These are phyloP conservation scores for Boletus patriciae DNA, from an alignment of 768 basidiomycete species.

Conservation along the genomic window DNA sequence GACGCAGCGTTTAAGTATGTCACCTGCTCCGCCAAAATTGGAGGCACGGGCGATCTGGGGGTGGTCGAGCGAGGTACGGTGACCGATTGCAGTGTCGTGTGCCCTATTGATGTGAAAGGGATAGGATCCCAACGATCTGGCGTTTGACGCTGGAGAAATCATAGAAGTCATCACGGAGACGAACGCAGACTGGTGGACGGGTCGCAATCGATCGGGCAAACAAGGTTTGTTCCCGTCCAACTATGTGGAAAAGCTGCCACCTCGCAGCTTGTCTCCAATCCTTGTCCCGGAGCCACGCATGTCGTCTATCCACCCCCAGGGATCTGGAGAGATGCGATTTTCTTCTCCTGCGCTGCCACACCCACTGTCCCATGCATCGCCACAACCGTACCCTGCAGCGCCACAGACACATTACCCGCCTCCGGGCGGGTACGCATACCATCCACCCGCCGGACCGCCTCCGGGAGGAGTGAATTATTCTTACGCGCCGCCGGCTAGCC, in stretches of 20 bases:
- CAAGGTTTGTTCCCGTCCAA: slow-evolving; percentile 78
- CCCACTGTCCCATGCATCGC: slow-evolving; percentile 12
- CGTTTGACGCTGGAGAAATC: slow-evolving; percentile 71
- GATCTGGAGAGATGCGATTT: slow-evolving; percentile 13
- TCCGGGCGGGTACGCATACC: slow-evolving; percentile 13
- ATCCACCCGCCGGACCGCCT: slow-evolving; percentile 15
- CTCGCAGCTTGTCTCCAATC: slow-evolving; percentile 20
- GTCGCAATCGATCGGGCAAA: slow-evolving; percentile 54
- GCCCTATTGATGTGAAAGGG: slow-evolving; percentile 4
- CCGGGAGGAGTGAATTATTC: slow-evolving; percentile 11
- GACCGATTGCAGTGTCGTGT: not conserved
- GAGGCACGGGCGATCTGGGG: slow-evolving; percentile 33
- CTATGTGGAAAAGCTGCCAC: slow-evolving; percentile 63
- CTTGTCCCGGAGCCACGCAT: slow-evolving; percentile 25
- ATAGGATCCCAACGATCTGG: slow-evolving; percentile 76
- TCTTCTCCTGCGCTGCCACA: slow-evolving; percentile 22
- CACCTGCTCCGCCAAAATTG: slow-evolving; percentile 22
- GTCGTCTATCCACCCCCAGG: slow-evolving; percentile 8
- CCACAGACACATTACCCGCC: slow-evolving; percentile 18
- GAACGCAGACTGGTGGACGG: slow-evolving; percentile 91
- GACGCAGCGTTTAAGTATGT: slow-evolving; percentile 26
- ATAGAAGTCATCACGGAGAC: slow-evolving; percentile 80
- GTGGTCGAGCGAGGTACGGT: slow-evolving; percentile 31
- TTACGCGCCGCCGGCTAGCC: slow-evolving; percentile 32
- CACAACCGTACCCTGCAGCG: slow-evolving; percentile 14